Conservation (phyloP, 1,284 basidiomycete species). For the Boletus semigastroideus region DNA sequence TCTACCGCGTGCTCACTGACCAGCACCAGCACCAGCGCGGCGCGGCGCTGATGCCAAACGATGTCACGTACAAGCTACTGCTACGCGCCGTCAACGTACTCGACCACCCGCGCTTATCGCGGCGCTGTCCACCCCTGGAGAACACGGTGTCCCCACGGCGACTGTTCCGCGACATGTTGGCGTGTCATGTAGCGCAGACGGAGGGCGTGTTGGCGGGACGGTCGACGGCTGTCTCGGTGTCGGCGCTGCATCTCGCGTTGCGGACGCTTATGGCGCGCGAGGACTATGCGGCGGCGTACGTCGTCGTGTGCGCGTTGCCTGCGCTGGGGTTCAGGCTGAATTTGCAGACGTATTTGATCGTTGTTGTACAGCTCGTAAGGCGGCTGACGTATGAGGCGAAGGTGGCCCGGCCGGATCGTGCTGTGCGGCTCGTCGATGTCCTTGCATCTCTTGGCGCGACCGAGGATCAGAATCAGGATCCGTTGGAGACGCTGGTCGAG, state of each 20-base stretch:
- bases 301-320: slow-evolving; percentile 37
- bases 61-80: slow-evolving; percentile 44
- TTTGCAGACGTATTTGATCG: slow-evolving; percentile 41
- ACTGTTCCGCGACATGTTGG: slow-evolving; percentile 51
- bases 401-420: background rate
- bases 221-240: slow-evolving; percentile 34
- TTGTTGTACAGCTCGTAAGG: slow-evolving; percentile 31
- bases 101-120: slow-evolving; percentile 22
- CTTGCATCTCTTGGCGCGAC: slow-evolving; percentile 18
- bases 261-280: slow-evolving; percentile 41
- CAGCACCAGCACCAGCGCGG: slow-evolving; percentile 20
- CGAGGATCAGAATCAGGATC: slow-evolving; percentile 20
- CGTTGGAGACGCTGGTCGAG: background rate
- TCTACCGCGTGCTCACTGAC: slow-evolving; percentile 42
- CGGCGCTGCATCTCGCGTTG: slow-evolving; percentile 42
- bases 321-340: slow-evolving; percentile 33
- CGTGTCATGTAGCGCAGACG: slow-evolving; percentile 32
- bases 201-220: slow-evolving; percentile 10
- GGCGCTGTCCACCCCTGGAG: slow-evolving; percentile 19
- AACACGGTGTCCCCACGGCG: slow-evolving; percentile 38
- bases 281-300: slow-evolving; percentile 49
- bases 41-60: slow-evolving; percentile 37
- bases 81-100: slow-evolving; percentile 39
- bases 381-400: slow-evolving; percentile 28
- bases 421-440: slow-evolving; percentile 26